Evolutionary conservation across 768 basidiomycete species (phyloP).

Genomic region (Mycena galopus): DNA sequence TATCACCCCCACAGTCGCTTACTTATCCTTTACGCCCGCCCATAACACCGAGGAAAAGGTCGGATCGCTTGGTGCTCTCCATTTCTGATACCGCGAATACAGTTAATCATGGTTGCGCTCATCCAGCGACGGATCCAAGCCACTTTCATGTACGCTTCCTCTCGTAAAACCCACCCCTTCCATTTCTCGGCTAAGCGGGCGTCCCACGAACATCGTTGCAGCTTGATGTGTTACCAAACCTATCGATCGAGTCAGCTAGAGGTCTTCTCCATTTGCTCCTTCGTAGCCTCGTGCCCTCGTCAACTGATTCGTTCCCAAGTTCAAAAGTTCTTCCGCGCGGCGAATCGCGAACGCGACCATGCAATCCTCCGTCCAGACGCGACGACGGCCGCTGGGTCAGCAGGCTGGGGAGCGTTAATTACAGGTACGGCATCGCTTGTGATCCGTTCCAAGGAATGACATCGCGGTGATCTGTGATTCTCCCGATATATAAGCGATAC

Average conservation of each 20-base stretch:
- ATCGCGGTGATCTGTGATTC: constrained; percentile 18
- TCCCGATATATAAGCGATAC: constrained; percentile 7
- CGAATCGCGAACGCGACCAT: neutral
- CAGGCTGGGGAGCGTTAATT: neutral
- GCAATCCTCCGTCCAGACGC: neutral
- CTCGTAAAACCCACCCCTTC: constrained; percentile 16
- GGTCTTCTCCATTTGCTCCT: neutral
- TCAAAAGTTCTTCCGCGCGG: neutral
- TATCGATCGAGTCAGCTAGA: neutral
- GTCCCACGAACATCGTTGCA: constrained; percentile 23
- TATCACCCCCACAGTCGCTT: constrained; percentile 6
- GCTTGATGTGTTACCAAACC: constrained; percentile 20
- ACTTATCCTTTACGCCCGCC: neutral
- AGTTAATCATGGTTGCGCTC: neutral
- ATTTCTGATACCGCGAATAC: constrained; percentile 12
- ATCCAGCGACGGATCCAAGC: constrained; percentile 12
- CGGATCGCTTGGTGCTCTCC: constrained; percentile 9
- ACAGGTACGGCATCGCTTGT: constrained; percentile 24
- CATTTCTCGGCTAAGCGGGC: constrained; percentile 21
- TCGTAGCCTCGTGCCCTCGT: constrained; percentile 24
- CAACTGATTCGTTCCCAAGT: constrained; percentile 5
- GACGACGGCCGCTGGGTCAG: neutral
- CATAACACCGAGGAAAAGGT: constrained; percentile 2
- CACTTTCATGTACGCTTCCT: neutral
- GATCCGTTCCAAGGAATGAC: constrained; percentile 21